Evolutionary conservation across 1,139 yeast genomes (phyloP), one percentile per base, ranked within the genome.

Genomic region (Hansenula lynferdii): DNA sequence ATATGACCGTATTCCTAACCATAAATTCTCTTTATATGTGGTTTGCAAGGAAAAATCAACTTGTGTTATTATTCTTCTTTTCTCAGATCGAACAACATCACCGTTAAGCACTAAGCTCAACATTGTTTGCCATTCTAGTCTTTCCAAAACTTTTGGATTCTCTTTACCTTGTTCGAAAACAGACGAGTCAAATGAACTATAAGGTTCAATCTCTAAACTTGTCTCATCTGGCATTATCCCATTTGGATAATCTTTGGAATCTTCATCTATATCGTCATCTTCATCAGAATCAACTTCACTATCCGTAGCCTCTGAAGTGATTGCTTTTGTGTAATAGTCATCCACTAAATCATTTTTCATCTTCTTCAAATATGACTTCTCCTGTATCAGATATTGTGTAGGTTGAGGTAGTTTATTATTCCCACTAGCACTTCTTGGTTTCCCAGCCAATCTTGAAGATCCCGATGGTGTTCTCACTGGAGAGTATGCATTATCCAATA

Each of bases 91-190:
- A 17, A 92, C 89, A 35, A 92, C 96, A 57, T 92, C 98, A 47
- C 98, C 97, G 3, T 95, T 90, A 28, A 92, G 70, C 3, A 92
- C 98, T 5, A 92, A 76, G 4, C 86, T 75, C 34, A 92, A 69
- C 96, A 92, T 87, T 0, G 94, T 78, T 59, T 92, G 97, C 98
- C 98, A 92, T 62, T 90, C 97, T 21, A 90, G 69, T 36, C 98
- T 69, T 57, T 89, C 97, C 22, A 80, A 60, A 17, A 86, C 79
- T 18, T 75, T 72, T 2, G 85, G 84, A 49, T 82, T 85, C 39
- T 52, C 50, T 35, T 50, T 40, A 20, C 48, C 43, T 34, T 45
- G 36, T 31, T 53, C 50, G 21, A 47, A 20, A 8, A 54, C 38
- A 2, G 52, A 36, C 8, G 50, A 30, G 34, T 49, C 51, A 27